Evolutionary conservation across 805 yeast species (phyloP).

Genomic region (Kurtzmaniella cleridarum): DNA sequence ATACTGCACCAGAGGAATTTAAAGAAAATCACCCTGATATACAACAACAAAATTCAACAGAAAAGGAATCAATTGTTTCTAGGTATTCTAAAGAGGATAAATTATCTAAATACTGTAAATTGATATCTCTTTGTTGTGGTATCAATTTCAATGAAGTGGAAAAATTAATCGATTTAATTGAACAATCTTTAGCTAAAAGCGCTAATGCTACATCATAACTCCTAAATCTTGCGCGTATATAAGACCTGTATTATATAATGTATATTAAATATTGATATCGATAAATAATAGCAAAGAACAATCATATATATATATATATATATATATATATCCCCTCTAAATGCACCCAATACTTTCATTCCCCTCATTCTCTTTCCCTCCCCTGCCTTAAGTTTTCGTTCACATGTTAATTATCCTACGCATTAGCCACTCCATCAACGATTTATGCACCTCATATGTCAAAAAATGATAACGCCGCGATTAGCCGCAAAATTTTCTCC

Average conservation of each 20-base stretch:
- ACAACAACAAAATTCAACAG: constrained; percentile 1
- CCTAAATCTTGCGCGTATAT: neutral
- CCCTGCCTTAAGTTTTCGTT: too few relatives aligned
- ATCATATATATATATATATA: too few relatives aligned
- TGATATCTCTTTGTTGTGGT: constrained; percentile 39
- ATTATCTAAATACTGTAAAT: constrained; percentile 34
- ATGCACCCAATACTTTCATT: too few relatives aligned
- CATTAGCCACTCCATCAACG: too few relatives aligned
- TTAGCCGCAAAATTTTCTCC: too few relatives aligned
- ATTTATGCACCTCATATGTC: too few relatives aligned
- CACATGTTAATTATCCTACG: too few relatives aligned
- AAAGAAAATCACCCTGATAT: constrained; percentile 11
- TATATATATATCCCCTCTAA: too few relatives aligned
- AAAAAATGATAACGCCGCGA: too few relatives aligned
- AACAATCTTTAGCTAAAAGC: constrained; percentile 29
- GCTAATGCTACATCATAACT: neutral
- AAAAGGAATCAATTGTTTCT: constrained; percentile 14
- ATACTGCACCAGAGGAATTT: constrained; percentile 9
- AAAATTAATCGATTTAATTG: constrained; percentile 37
- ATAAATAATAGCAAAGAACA: too few relatives aligned
- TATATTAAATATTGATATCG: neutral
- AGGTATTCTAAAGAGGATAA: constrained; percentile 26
- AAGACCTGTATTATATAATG: constrained; percentile 2
- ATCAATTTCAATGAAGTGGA: constrained; percentile 37
- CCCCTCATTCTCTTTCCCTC: too few relatives aligned